These are phyloP conservation scores for Gremmenia infestans DNA, from an alignment of 2,329 filamentous ascomycete species.

Conservation along the genomic window DNA sequence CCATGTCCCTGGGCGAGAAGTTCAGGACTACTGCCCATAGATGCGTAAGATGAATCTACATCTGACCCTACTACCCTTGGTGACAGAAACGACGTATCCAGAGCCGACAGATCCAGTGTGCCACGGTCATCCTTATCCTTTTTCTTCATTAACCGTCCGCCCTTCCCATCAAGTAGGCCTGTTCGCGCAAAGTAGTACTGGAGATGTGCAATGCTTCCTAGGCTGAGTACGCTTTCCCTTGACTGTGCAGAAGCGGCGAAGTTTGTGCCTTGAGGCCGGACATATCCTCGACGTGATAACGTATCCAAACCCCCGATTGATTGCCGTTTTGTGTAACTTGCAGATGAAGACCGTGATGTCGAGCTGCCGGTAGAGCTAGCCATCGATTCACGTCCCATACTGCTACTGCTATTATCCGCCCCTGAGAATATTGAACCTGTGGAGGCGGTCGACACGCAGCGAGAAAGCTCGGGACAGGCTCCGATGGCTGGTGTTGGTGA, in stretches of 20 bases:
- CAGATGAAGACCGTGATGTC: slow-evolving; percentile 58
- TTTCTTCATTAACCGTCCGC: slow-evolving; percentile 74
- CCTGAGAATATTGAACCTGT: slow-evolving; percentile 45
- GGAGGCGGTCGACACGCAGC: slow-evolving; percentile 57
- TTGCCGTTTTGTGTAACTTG: slow-evolving; percentile 43
- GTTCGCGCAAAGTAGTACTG: slow-evolving; percentile 98
- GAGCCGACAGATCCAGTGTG: slow-evolving; percentile 52
- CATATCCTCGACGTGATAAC: slow-evolving; percentile 36
- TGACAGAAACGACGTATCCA: slow-evolving; percentile 42
- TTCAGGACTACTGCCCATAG: slow-evolving; percentile 57
- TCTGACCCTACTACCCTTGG: slow-evolving; percentile 44
- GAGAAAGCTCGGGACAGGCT: slow-evolving; percentile 53
- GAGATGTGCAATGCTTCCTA: slow-evolving; percentile 93
- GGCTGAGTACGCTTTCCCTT: slow-evolving; percentile 89
- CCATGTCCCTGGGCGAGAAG: slow-evolving; percentile 32
- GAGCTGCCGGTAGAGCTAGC: slow-evolving; percentile 45
- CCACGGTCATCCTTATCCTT: slow-evolving; percentile 50
- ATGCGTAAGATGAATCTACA: slow-evolving; percentile 55
- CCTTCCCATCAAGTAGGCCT: slow-evolving; percentile 88
- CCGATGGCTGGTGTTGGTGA: slow-evolving; percentile 59
- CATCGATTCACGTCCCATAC: slow-evolving; percentile 48
- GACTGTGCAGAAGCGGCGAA: slow-evolving; percentile 88
- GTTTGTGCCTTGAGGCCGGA: slow-evolving; percentile 38
- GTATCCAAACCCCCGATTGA: slow-evolving; percentile 38
- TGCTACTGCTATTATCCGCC: slow-evolving; percentile 23